phyloP scores from a whole-genome alignment of 805 yeast species.

The Yarrowia sp. region DNA sequence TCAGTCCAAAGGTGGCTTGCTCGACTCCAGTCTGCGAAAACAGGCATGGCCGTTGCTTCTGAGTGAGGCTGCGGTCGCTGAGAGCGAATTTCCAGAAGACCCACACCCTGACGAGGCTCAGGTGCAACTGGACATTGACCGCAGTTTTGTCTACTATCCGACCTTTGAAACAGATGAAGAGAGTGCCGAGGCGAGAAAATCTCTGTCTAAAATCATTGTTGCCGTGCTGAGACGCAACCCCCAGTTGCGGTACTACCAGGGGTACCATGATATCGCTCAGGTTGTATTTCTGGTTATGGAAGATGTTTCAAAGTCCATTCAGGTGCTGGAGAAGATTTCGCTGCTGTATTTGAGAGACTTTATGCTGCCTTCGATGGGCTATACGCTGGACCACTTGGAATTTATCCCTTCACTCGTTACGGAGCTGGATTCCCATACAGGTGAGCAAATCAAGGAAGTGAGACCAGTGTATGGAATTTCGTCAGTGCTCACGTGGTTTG shows the following conservation, averaged over 20 bases:
- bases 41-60: not conserved
- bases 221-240: slow-evolving; percentile 62
- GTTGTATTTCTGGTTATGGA: slow-evolving; percentile 57
- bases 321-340: slow-evolving; percentile 55
- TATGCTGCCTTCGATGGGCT: slow-evolving; percentile 68
- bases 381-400: slow-evolving; percentile 62
- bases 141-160: slow-evolving; percentile 58
- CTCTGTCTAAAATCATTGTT: slow-evolving; percentile 48
- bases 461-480: slow-evolving; percentile 72
- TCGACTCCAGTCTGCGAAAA: not conserved
- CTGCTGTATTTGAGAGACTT: slow-evolving; percentile 73
- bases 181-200: slow-evolving; percentile 41
- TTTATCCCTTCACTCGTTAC: slow-evolving; percentile 64
- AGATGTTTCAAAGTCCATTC: slow-evolving; percentile 35
- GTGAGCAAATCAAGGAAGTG: slow-evolving; percentile 36
- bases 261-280: slow-evolving; percentile 83
- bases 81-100: not conserved
- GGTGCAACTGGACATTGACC: slow-evolving; percentile 69
- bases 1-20: slow-evolving; percentile 14
- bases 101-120: slow-evolving; percentile 73
- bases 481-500: slow-evolving; percentile 69
- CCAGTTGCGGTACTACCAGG: slow-evolving; percentile 76
- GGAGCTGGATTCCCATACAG: slow-evolving; percentile 43
- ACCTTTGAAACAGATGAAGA: slow-evolving; percentile 38
- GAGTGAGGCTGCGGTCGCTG: not conserved